Evolutionary conservation across 1,284 basidiomycete species (phyloP).

Genomic region (Tremellales sp.): DNA sequence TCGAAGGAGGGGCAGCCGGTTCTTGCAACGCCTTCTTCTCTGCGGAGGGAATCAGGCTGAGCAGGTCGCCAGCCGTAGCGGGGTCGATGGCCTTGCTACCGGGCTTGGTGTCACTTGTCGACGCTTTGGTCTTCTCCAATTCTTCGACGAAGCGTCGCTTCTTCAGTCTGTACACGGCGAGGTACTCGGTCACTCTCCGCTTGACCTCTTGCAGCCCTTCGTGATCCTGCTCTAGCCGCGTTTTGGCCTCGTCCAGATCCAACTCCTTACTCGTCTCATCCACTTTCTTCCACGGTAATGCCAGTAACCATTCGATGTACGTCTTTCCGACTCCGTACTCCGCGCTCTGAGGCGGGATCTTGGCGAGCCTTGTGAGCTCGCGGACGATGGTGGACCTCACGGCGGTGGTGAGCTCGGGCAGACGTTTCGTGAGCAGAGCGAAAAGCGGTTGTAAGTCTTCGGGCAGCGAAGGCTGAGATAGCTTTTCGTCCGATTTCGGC

Average conservation of each 20-base stretch:
- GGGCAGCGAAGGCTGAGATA: slow-evolving; percentile 10
- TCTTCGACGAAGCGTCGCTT: slow-evolving; percentile 35
- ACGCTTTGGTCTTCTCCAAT: slow-evolving; percentile 8
- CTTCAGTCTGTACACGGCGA: slow-evolving; percentile 43
- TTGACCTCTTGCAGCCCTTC: slow-evolving; percentile 45
- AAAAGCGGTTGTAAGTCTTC: slow-evolving; percentile 39
- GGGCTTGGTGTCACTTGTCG: background rate
- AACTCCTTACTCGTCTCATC: slow-evolving; percentile 21
- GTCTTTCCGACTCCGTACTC: slow-evolving; percentile 44
- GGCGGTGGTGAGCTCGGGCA: slow-evolving; percentile 21
- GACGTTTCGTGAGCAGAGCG: slow-evolving; percentile 13
- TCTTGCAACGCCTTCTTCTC: slow-evolving; percentile 9
- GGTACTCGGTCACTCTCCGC: slow-evolving; percentile 42
- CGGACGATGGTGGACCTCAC: slow-evolving; percentile 27
- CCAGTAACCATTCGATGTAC: slow-evolving; percentile 41
- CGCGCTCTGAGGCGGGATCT: slow-evolving; percentile 40
- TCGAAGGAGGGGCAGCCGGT: background rate
- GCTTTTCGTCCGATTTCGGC: background rate
- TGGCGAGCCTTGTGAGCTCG: slow-evolving; percentile 31
- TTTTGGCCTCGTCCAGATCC: slow-evolving; percentile 30
- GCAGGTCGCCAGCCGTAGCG: slow-evolving; percentile 18
- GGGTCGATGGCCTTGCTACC: slow-evolving; percentile 13
- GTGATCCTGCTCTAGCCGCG: slow-evolving; percentile 39
- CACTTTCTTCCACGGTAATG: slow-evolving; percentile 40
- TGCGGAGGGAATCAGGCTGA: slow-evolving; percentile 23